phyloP scores from a whole-genome alignment of 768 basidiomycete genomes.

The Saitozyma sp. region DNA sequence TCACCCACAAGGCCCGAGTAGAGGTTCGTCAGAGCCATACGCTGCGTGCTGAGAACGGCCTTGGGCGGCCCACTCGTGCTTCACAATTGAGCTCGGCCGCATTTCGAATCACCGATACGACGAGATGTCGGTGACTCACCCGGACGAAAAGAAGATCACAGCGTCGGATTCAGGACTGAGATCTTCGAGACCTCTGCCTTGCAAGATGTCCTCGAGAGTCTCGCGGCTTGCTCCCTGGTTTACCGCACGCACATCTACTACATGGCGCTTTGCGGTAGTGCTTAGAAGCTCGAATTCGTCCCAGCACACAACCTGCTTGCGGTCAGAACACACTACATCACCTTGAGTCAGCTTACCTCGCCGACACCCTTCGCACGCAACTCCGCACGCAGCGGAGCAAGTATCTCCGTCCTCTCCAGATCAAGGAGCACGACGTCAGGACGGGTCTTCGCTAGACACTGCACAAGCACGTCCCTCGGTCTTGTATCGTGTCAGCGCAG shows the following conservation, averaged over 20 bases:
- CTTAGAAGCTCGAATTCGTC: too few species aligned
- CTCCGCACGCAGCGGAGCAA: conserved; percentile 10
- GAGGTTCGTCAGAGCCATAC: conserved; percentile 44
- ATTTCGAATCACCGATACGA: too few species aligned
- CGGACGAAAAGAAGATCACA: conserved; percentile 46
- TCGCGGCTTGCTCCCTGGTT: background rate
- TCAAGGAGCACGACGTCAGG: conserved; percentile 38
- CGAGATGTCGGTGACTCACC: conserved; percentile 18
- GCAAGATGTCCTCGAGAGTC: conserved; percentile 4
- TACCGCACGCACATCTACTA: background rate
- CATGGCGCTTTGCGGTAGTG: too few species aligned
- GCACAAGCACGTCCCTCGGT: conserved; percentile 19
- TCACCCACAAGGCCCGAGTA: conserved; percentile 44
- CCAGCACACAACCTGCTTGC: conserved; percentile 1
- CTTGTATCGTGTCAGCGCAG: conserved; percentile 15
- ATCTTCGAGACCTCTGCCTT: conserved; percentile 12
- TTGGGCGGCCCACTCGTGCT: conserved; percentile 44
- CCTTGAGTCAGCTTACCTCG: conserved; percentile 5
- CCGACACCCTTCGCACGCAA: conserved; percentile 16
- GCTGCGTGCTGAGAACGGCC: conserved; percentile 45
- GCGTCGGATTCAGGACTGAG: conserved; percentile 41
- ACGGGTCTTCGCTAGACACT: conserved; percentile 24
- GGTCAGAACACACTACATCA: background rate
- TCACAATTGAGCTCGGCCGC: background rate
- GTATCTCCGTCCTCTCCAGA: conserved; percentile 23